Evolutionary conservation across 108 stramenopile species (phyloP), one percentile per base, ranked within the genome.

Genomic region (Tribonema minus): DNA sequence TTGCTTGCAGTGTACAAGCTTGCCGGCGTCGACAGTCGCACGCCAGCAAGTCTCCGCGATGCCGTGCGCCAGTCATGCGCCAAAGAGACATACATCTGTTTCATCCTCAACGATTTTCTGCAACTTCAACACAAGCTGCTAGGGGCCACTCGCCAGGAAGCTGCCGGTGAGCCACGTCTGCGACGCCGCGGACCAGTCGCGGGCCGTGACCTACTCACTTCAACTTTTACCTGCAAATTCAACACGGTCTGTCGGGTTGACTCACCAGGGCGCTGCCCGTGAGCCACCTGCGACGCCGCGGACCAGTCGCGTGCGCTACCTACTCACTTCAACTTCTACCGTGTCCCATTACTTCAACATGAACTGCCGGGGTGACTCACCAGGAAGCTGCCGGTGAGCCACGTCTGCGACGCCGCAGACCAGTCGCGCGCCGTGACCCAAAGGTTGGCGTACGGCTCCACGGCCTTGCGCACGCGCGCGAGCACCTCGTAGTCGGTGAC

Each of bases 401-500:
- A 90, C 20, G 26, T 40, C 39, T 82, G 37, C 58, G 64, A 68
- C 36, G 37, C 34, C 28, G 82, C 35, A 40, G 82, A 40, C 89
- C 89, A 90, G 58, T 81, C 71, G 30, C 78, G n/a, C 12, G 84
- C 71, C 23, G 89, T 87, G 39, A 58, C 25, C 90, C 90, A 90
- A 5, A 90, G 78, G 64, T 70, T 83, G 28, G 71, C 64, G 76
- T 89, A 89, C 25, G 89, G 88, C 72, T 89, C 90, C 41, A 89
- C 85, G 30, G 62, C 60, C 76, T 88, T 86, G 35, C 61, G 41
- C 37, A 89, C 77, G 0, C 83, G 65, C 32, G 68, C 25, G 12
- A 89, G 64, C 40, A 67, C 66, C 31, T 88, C 86, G 71, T 90
- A 90, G 64, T 90, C 88, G 15, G 88, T 90, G 46, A 54, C n/a